These are phyloP conservation scores for Colletotrichum liaoningense DNA, from an alignment of 2,329 filamentous ascomycete genomes.

Conservation along the genomic window DNA sequence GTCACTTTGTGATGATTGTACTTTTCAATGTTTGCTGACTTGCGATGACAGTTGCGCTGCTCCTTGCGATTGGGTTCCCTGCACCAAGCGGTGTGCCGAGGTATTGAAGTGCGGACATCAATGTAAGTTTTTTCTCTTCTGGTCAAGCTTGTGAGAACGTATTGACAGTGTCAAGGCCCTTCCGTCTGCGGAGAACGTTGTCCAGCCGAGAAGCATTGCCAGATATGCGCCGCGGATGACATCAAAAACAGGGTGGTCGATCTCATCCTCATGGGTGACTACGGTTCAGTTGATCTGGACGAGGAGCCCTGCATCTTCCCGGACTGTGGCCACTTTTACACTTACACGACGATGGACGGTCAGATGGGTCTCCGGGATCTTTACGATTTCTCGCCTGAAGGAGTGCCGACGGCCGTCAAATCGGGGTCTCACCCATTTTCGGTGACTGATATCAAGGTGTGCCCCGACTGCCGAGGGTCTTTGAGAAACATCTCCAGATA, in stretches of 20 bases:
- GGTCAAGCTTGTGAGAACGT: too few species aligned
- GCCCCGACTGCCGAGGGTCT: conserved; percentile 70
- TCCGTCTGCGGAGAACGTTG: conserved; percentile 74
- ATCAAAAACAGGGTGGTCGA: conserved; percentile 65
- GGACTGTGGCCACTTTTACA: conserved; percentile 73
- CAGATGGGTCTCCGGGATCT: conserved; percentile 64
- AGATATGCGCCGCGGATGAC: conserved; percentile 60
- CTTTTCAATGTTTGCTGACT: not conserved
- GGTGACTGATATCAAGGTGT: conserved; percentile 60
- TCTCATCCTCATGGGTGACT: conserved; percentile 64
- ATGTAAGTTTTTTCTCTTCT: conserved; percentile 50
- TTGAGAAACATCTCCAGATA: conserved; percentile 70
- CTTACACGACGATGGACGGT: conserved; percentile 69
- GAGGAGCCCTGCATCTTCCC: conserved; percentile 72
- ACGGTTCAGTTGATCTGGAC: conserved; percentile 67
- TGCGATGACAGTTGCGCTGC: conserved; percentile 57
- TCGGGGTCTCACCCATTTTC: conserved; percentile 59
- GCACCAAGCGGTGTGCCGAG: conserved; percentile 67
- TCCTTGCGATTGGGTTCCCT: conserved; percentile 76
- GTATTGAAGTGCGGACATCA: conserved; percentile 68
- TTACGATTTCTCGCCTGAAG: conserved; percentile 56
- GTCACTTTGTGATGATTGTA: not conserved
- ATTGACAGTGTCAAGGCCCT: conserved; percentile 49
- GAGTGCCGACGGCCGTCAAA: conserved; percentile 46
- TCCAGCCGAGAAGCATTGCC: conserved; percentile 64